A percentile compares a stretch with the other conserved stretches of the same genome.
Conservation (phyloP, 2,329 filamentous ascomycete genomes). For the Colletotrichum sansevieriae region DNA sequence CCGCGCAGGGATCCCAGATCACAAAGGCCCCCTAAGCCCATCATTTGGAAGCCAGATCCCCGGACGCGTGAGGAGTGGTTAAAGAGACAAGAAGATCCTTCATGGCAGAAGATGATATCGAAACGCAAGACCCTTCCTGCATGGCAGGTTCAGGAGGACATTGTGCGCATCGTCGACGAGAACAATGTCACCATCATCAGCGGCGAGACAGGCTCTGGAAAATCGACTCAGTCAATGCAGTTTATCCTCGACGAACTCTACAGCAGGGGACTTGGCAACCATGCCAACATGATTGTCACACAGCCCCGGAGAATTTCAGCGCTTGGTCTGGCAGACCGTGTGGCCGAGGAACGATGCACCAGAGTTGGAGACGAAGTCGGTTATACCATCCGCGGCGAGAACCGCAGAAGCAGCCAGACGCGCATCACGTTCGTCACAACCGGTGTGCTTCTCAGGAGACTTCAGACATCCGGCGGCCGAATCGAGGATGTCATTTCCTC, state of each 20-base stretch:
- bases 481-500: conserved; percentile 85
- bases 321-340: conserved; percentile 91
- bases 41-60: conserved; percentile 73
- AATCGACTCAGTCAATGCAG: conserved; percentile 96
- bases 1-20: conserved; percentile 45
- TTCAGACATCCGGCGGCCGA: conserved; percentile 89
- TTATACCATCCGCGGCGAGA: conserved; percentile 92
- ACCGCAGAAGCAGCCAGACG: conserved; percentile 78
- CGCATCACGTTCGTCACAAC: conserved; percentile 97
- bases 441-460: conserved; percentile 87
- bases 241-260: conserved; percentile 96
- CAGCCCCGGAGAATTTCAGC: conserved; percentile 96
- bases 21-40: conserved; percentile 66
- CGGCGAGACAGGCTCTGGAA: conserved; percentile 96
- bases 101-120: conserved; percentile 80
- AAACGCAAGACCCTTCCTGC: conserved; percentile 84
- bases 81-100: conserved; percentile 71
- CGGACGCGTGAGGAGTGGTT: conserved; percentile 78
- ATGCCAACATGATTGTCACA: conserved; percentile 93
- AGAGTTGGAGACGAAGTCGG: conserved; percentile 89
- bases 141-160: conserved; percentile 83
- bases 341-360: conserved; percentile 90
- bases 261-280: conserved; percentile 77
- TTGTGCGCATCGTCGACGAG: conserved; percentile 79
- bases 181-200: conserved; percentile 96